Base-by-base conservation (phyloP, 345 rosid species). In the Acer campestre region DNA sequence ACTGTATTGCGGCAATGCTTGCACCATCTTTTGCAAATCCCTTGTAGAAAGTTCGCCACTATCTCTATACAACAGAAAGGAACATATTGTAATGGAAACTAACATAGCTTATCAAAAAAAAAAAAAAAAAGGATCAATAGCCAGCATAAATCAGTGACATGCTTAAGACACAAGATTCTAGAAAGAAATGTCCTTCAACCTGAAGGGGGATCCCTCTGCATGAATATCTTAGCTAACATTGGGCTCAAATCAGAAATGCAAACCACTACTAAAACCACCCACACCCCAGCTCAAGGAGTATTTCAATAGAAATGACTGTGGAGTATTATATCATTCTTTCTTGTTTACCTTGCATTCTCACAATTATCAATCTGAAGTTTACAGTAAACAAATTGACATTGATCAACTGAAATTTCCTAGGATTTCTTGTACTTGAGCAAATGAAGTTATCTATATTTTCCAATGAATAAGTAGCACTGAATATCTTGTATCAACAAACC, bases 1-100 rank as follows among this genome's bases (percentile, higher is more conserved):
- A 85, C 94, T 97, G 85, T 94, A 97, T 75, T 97, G 99, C 38
- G 99, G 98, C 86, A 97, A 89, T 14, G 98, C 95, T 85, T 97
- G 98, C 85, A 97, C 98, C 97, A 97, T 94, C 88, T 94, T 92
- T 83, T 94, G 98, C 85, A 94, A 84, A 76, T 97, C 99, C 84
- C 93, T 82, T 22, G 98, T 97, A 66, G 99, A 94, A 81, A 94
- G 89, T 79, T 94, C 98, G 71, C 76, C 75, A 56, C 97, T 93
- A 71, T 88, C 92, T 83, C 99, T 97, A 77, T 61, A 82, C 63
- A 85, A 71, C 20, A 73, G 10, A n/a, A 48, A 78, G 65, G 81
- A 81, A 75, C 56, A 71, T 46, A 10, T 35, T 55, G 55, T 61
- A 23, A 78, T 13, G 67, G 61, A 31, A 16, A 25, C 68, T 46